Evolutionary conservation across 306 rosid genomes (phyloP).

Genomic region (Prunus campanulata): DNA sequence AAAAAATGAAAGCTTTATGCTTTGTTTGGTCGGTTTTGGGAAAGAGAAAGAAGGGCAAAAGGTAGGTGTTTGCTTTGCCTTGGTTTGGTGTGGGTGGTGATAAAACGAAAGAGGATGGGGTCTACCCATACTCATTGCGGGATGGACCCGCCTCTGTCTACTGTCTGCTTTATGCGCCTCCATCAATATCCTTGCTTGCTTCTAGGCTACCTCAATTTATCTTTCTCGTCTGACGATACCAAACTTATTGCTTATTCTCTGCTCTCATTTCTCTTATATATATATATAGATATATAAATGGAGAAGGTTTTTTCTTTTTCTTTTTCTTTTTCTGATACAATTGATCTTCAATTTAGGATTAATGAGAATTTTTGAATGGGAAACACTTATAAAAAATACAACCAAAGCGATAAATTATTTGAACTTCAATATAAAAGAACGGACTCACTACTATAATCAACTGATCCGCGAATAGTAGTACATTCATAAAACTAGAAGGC

Average conservation of each 20-base stretch:
- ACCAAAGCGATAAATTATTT: no score
- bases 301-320: no score
- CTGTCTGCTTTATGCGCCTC: constrained; percentile 52
- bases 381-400: no score
- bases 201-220: not conserved
- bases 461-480: no score
- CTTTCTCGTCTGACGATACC: not conserved
- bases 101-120: not conserved
- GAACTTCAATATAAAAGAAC: rapidly evolving
- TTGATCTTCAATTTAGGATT: no score
- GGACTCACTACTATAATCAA: no score
- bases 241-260: no score
- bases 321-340: no score
- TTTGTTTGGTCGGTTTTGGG: not conserved
- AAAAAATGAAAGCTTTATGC: not conserved
- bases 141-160: not conserved
- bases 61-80: not conserved
- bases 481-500: no score
- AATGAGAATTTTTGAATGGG: no score
- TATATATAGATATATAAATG: no score
- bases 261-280: no score
- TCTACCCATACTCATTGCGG: not conserved
- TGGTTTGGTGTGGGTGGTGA: not conserved
- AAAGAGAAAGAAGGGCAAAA: not conserved
- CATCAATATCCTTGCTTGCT: constrained; percentile 31